Percentiles rank a stretch among this genome's conserved stretches.
These are phyloP conservation scores for Coemansia sp. DNA, from an alignment of 192 early-diverging fungal species.

Conservation along the genomic window DNA sequence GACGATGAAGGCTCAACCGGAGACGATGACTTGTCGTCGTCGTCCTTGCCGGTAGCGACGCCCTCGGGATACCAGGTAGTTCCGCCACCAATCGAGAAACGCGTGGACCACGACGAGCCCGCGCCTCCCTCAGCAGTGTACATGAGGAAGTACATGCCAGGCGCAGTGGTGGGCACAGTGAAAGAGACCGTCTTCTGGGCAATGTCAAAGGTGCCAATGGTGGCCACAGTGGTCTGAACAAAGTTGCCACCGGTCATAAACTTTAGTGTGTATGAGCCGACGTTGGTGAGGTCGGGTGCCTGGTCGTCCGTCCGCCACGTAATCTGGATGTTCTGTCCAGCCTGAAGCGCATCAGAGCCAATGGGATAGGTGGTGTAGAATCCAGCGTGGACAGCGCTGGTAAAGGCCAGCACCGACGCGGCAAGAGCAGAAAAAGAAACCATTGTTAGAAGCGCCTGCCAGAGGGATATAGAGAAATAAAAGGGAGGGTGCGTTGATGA, in stretches of 20 bases:
- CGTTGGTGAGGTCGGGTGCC: conserved; percentile 28
- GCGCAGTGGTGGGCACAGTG: conserved; percentile 48
- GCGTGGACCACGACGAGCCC: conserved; percentile 53
- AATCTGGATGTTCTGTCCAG: conserved; percentile 50
- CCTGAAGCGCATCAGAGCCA: conserved; percentile 31
- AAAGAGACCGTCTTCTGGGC: conserved; percentile 26
- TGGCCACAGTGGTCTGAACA: conserved; percentile 49
- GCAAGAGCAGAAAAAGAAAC: conserved; percentile 36
- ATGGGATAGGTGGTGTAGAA: conserved; percentile 56
- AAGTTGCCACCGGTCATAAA: conserved; percentile 54
- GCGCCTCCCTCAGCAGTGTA: conserved; percentile 42
- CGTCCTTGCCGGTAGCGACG: conserved; percentile 48
- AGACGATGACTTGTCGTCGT: background rate
- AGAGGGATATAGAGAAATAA: conserved; percentile 5
- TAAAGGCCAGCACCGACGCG: conserved; percentile 32
- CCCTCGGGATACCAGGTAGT: conserved; percentile 50
- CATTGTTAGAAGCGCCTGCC: conserved; percentile 23
- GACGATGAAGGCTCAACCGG: background rate
- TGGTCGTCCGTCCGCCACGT: conserved; percentile 30
- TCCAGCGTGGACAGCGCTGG: conserved; percentile 41
- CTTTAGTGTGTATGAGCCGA: conserved; percentile 43
- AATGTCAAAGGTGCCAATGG: conserved; percentile 48
- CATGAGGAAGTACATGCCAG: conserved; percentile 56
- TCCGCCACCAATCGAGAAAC: conserved; percentile 51
- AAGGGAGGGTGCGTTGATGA: background rate